phyloP scores from a whole-genome alignment of 202 grass and related monocot genomes.

The Dendrocalamus latiflorus region DNA sequence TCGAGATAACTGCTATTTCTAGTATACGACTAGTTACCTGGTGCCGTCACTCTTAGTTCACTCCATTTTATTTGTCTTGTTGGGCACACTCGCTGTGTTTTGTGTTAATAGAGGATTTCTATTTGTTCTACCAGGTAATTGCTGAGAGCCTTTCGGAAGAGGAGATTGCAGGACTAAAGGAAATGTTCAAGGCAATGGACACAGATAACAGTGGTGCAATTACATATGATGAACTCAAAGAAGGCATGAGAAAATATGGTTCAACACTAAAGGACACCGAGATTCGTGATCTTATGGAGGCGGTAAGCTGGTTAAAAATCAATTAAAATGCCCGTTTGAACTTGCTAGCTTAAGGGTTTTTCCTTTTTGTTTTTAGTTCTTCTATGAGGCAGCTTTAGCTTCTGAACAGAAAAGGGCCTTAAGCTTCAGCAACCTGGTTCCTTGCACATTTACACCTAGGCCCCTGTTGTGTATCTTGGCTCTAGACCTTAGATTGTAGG shows the following conservation, averaged over 20 bases:
- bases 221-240: conserved; percentile 84
- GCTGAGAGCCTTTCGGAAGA: conserved; percentile 87
- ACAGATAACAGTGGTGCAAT: conserved; percentile 81
- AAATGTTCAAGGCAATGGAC: conserved; percentile 94
- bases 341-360: neutral
- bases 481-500: too few species aligned
- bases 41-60: neutral
- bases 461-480: too few species aligned
- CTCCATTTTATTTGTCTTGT: neutral
- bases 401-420: neutral
- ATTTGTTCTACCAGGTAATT: conserved; percentile 59
- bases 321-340: too few species aligned
- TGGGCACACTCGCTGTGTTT: neutral
- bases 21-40: neutral
- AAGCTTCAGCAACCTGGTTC: neutral
- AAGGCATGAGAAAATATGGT: conserved; percentile 71
- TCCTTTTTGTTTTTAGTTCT: neutral
- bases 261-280: conserved; percentile 81
- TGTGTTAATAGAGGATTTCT: conserved; percentile 10
- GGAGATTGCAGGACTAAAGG: conserved; percentile 87
- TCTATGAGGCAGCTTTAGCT: conserved; percentile 5
- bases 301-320: conserved; percentile 44
- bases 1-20: neutral
- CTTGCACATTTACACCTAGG: neutral
- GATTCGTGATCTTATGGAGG: conserved; percentile 93